Conservation (phyloP, 2,329 filamentous ascomycete genomes). For the Diaporthe citriasiana region DNA sequence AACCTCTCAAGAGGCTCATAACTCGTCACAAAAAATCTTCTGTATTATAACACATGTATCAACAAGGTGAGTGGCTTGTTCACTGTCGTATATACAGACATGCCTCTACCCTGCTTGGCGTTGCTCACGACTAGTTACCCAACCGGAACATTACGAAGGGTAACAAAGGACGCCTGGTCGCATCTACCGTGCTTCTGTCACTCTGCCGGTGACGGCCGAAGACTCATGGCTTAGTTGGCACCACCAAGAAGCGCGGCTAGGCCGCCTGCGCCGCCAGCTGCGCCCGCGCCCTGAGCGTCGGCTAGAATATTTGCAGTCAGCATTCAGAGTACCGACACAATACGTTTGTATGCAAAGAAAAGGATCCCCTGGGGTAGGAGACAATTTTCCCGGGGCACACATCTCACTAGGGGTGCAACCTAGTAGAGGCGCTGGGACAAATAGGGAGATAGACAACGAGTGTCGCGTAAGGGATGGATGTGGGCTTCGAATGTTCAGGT, state of each 20-base stretch:
- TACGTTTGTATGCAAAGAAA: no score
- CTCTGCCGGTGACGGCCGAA: no score
- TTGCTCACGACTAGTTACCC: not conserved
- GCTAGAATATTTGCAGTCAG: not conserved
- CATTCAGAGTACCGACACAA: not conserved
- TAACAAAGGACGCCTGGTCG: not conserved
- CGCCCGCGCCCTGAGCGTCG: not conserved
- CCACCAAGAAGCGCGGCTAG: conserved; percentile 12
- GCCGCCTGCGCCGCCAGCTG: not conserved
- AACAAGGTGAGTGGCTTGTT: conserved; percentile 6
- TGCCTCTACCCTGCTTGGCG: conserved; percentile 6
- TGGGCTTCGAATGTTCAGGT: no score
- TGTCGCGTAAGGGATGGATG: no score
- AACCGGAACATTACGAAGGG: not conserved
- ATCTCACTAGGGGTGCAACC: not conserved
- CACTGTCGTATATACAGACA: conserved; percentile 13
- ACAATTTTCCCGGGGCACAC: no score
- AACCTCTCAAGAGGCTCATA: not conserved
- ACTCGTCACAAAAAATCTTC: not conserved
- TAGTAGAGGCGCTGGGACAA: not conserved
- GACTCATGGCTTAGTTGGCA: not conserved
- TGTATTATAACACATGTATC: conserved; percentile 23
- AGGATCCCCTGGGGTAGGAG: no score
- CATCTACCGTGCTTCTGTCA: not conserved
- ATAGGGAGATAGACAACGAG: not conserved